Percentiles rank a stretch among this genome's conserved stretches.
These are phyloP conservation scores for Aspergillus pseudotamarii DNA, from an alignment of 2,329 filamentous ascomycete genomes.

Conservation along the genomic window DNA sequence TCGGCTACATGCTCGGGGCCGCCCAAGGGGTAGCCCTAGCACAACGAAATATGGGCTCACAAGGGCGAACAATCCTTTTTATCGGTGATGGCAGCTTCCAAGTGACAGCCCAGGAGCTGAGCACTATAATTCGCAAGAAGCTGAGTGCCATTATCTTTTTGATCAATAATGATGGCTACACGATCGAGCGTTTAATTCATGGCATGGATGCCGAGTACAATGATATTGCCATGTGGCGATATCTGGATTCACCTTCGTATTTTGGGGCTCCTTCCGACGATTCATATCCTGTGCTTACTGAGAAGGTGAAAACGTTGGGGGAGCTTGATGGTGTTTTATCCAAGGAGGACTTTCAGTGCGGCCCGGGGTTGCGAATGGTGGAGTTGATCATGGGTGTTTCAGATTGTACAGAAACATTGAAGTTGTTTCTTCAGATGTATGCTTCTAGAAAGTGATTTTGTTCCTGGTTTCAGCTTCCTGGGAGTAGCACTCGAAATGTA, in stretches of 20 bases:
- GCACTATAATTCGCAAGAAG: constrained; percentile 61
- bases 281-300: not conserved
- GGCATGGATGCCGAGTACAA: constrained; percentile 21
- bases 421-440: not conserved
- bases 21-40: constrained; percentile 61
- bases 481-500: not conserved
- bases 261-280: not conserved
- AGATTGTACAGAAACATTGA: not conserved
- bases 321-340: not conserved
- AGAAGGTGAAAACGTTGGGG: not conserved
- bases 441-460: not conserved
- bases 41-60: constrained; percentile 30
- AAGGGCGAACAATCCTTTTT: constrained; percentile 55
- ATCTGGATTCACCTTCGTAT: not conserved
- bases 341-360: not conserved
- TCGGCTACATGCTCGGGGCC: constrained; percentile 63
- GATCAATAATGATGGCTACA: constrained; percentile 15
- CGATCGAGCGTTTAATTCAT: constrained; percentile 13
- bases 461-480: rapidly evolving
- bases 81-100: constrained; percentile 68
- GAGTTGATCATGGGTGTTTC: not conserved
- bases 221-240: constrained; percentile 36
- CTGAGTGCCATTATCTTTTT: constrained; percentile 36
- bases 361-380: not conserved
- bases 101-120: constrained; percentile 67